A percentile compares a stretch with the other conserved stretches of the same genome.
Evolutionary conservation across 2,329 filamentous ascomycete genomes (phyloP).

Genomic region (Scedosporium aurantiacum): DNA sequence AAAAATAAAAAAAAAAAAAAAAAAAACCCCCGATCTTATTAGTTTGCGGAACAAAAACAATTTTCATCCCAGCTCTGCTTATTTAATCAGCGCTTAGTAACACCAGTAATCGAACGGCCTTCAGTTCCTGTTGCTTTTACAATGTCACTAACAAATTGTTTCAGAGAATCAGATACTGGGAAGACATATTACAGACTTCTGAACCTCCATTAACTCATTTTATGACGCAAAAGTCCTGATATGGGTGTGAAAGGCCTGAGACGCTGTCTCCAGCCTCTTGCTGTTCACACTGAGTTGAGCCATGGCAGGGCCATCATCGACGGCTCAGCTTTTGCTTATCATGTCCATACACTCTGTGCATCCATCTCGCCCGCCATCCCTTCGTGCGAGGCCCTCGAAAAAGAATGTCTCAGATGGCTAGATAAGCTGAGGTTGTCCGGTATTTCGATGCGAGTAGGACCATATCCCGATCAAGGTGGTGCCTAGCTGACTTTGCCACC

Average conservation of each 20-base stretch:
- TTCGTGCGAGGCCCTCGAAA: conserved; percentile 49
- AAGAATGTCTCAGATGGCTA: conserved; percentile 51
- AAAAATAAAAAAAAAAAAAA: conserved; percentile 10
- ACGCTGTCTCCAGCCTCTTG: conserved; percentile 41
- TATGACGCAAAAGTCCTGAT: background rate
- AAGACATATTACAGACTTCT: no score
- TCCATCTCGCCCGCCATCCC: conserved; percentile 43
- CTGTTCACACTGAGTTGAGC: conserved; percentile 28
- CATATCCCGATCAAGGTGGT: conserved; percentile 5
- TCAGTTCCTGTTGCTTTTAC: background rate
- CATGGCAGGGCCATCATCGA: conserved; percentile 49
- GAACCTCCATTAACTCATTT: no score
- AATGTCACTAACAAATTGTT: background rate
- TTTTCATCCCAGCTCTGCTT: no score
- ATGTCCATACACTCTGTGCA: conserved; percentile 51
- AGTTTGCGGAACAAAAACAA: no score
- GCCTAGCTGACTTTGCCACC: conserved; percentile 1
- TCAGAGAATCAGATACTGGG: background rate
- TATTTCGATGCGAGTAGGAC: conserved; percentile 47
- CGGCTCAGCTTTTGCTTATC: conserved; percentile 68
- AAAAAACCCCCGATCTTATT: no score
- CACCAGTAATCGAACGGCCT: background rate
- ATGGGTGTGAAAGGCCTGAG: conserved; percentile 53
- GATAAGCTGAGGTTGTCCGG: conserved; percentile 41
- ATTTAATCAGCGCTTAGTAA: no score